Conservation (phyloP, 345 rosid genomes). For the Litchi chinensis region DNA sequence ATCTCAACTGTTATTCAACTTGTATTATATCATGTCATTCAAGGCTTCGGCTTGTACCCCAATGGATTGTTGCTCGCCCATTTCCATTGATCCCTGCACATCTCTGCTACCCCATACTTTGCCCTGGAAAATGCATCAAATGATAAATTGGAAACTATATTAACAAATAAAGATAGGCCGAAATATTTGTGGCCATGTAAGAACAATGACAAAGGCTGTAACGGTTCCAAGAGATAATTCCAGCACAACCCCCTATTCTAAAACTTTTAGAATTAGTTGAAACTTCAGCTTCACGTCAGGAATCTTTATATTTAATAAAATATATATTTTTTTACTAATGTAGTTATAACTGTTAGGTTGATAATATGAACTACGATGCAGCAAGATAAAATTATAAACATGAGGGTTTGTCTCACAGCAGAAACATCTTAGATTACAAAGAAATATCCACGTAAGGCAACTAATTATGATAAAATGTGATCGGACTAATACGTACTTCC, state of each 20-base stretch:
- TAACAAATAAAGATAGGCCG: not conserved
- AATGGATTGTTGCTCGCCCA: constrained; percentile 87
- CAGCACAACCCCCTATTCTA: not conserved
- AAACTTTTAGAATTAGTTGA: not conserved
- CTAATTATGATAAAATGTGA: not conserved
- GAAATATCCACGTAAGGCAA: not conserved
- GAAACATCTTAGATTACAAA: not conserved
- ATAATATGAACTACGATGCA: not conserved
- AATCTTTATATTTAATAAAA: not conserved
- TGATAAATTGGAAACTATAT: not conserved
- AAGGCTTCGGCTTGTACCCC: constrained; percentile 75
- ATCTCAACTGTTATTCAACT: not conserved
- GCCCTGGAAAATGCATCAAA: constrained; percentile 55
- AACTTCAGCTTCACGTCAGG: not conserved
- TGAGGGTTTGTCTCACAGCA: not conserved
- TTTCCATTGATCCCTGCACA: constrained; percentile 98
- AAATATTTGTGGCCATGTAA: not conserved
- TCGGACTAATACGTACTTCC: constrained; percentile 63
- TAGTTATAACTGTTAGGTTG: not conserved
- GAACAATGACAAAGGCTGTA: not conserved
- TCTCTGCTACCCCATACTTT: constrained; percentile 80
- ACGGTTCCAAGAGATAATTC: not conserved
- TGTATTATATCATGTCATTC: constrained; percentile 19
- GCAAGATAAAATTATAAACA: not conserved
- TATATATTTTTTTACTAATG: not conserved